Evolutionary conservation across 306 rosid genomes (phyloP).

Genomic region (Lathyrus aphaca): DNA sequence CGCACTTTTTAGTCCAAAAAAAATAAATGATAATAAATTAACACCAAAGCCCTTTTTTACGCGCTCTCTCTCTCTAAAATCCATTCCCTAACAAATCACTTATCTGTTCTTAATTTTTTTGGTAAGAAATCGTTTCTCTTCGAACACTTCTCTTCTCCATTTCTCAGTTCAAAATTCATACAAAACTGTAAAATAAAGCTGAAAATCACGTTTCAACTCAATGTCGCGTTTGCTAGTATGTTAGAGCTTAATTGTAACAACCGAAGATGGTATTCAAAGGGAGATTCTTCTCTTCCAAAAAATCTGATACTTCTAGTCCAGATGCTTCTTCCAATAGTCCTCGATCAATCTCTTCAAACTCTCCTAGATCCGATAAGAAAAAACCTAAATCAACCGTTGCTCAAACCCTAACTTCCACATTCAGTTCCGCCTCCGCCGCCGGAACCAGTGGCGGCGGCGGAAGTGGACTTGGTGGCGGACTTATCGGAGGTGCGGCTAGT

Average conservation of each 20-base stretch:
- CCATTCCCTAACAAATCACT: neutral
- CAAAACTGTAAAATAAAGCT: neutral
- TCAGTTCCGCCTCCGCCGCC: neutral
- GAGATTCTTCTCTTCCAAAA: slow-evolving; percentile 90
- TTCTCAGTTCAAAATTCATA: neutral
- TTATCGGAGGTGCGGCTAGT: neutral
- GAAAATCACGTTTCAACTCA: slow-evolving; percentile 44
- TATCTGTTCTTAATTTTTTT: too few relatives aligned
- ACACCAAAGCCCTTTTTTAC: neutral
- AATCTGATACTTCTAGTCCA: slow-evolving; percentile 85
- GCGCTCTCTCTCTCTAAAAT: slow-evolving; percentile 23
- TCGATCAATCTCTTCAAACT: slow-evolving; percentile 67
- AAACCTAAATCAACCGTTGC: slow-evolving; percentile 65
- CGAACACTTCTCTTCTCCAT: neutral
- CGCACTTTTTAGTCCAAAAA: too few relatives aligned
- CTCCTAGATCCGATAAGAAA: slow-evolving; percentile 96
- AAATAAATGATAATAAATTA: neutral
- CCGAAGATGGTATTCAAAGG: slow-evolving; percentile 87
- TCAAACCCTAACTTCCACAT: slow-evolving; percentile 37
- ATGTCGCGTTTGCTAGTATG: slow-evolving; percentile 50
- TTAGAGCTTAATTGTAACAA: neutral
- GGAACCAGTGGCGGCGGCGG: neutral
- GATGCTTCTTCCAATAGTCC: slow-evolving; percentile 78
- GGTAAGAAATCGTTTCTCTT: neutral
- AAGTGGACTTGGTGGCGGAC: neutral